Percentiles rank a stretch among this genome's conserved stretches.
Conservation (phyloP, 495 filamentous ascomycete species). For the Hypoxylon crocopeplum region DNA sequence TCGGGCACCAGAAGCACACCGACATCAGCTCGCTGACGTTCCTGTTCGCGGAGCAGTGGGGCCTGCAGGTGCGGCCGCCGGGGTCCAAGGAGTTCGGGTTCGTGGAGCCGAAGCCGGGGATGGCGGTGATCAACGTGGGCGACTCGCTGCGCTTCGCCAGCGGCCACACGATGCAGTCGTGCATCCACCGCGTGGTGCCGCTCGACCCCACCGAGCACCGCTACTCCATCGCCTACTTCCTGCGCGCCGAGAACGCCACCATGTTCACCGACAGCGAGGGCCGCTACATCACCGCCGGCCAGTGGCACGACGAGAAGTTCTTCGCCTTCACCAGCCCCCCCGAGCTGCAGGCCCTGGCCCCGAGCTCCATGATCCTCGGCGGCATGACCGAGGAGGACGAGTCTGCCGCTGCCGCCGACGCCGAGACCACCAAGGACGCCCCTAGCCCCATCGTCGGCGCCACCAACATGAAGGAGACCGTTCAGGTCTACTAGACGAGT, state of each 20-base stretch:
- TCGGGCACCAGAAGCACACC: slow-evolving; percentile 64
- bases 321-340: slow-evolving; percentile 58
- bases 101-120: slow-evolving; percentile 56
- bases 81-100: slow-evolving; percentile 58
- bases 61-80: slow-evolving; percentile 61
- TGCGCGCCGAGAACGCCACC: slow-evolving; percentile 60
- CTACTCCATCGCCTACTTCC: slow-evolving; percentile 66
- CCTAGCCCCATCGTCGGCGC: slow-evolving; percentile 34
- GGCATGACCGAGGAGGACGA: slow-evolving; percentile 55
- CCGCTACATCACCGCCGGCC: slow-evolving; percentile 52
- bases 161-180: slow-evolving; percentile 57
- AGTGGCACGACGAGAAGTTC: slow-evolving; percentile 67
- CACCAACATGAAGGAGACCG: slow-evolving; percentile 21
- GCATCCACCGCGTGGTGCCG: slow-evolving; percentile 64
- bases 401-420: slow-evolving; percentile 1
- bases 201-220: slow-evolving; percentile 56
- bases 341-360: slow-evolving; percentile 51
- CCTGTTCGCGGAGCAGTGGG: slow-evolving; percentile 63
- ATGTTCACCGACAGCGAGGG: slow-evolving; percentile 60
- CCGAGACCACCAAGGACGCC: slow-evolving; percentile 34
- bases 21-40: slow-evolving; percentile 65
- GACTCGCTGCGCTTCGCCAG: slow-evolving; percentile 62
- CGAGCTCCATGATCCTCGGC: slow-evolving; percentile 52
- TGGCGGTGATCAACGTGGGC: slow-evolving; percentile 63
- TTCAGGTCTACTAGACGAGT: slow-evolving; percentile 28